Percentiles rank a stretch among this genome's conserved stretches.
phyloP scores from a whole-genome alignment of 2,329 filamentous ascomycete genomes.

The Ophiocordyceps sinensis region DNA sequence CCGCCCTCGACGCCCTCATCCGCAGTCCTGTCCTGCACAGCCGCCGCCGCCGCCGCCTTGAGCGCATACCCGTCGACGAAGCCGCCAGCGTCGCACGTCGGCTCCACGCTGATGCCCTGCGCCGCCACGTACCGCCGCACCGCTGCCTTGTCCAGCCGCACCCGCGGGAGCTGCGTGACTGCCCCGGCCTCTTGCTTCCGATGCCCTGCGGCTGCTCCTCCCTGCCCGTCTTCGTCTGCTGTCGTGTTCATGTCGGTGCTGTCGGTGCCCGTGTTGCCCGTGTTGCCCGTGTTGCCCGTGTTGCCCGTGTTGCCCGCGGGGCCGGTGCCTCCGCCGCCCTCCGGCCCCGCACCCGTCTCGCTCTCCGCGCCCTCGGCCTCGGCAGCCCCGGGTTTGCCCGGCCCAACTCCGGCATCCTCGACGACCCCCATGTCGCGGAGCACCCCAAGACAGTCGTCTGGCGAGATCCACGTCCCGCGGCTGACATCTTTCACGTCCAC shows the following conservation, averaged over 20 bases:
- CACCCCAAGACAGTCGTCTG: conserved; percentile 68
- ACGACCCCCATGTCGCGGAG: conserved; percentile 69
- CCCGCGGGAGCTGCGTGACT: conserved; percentile 23
- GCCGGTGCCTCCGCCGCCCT: neutral
- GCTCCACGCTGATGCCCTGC: conserved; percentile 47
- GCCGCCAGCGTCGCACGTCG: conserved; percentile 57
- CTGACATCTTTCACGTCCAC: conserved; percentile 59
- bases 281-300: neutral
- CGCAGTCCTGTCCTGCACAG: neutral
- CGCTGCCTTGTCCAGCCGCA: conserved; percentile 37
- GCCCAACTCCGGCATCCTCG: conserved; percentile 32
- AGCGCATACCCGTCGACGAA: conserved; percentile 54
- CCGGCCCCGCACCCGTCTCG: neutral
- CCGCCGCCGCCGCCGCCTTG: neutral
- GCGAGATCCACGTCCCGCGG: conserved; percentile 65
- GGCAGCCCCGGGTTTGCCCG: conserved; percentile 13
- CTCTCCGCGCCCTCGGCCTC: conserved; percentile 14
- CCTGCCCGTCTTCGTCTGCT: neutral
- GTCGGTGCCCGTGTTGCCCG: no score
- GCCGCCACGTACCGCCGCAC: conserved; percentile 52
- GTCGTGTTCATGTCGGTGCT: no score
- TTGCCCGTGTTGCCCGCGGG: conserved; percentile 1
- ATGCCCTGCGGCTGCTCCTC: neutral
- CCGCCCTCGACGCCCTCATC: neutral
- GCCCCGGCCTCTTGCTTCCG: neutral